These are phyloP conservation scores for Zygosaccharomyces pseudobailii DNA, from an alignment of 1,139 yeast species.

Conservation along the genomic window DNA sequence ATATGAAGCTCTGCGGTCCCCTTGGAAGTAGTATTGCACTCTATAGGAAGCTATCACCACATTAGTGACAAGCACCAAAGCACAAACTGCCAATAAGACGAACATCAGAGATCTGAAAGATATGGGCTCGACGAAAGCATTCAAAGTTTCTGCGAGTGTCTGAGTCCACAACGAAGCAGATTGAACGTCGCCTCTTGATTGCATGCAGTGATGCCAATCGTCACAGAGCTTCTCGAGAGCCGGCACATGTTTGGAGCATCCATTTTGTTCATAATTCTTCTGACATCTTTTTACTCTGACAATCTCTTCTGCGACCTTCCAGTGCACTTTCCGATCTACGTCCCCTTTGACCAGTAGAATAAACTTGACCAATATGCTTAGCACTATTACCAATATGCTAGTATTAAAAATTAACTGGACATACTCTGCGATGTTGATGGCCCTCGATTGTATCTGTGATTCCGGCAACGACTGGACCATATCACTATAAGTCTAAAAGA, in stretches of 20 bases:
- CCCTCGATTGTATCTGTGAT: neutral
- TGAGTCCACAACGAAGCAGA: slow-evolving; percentile 54
- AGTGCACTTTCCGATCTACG: slow-evolving; percentile 44
- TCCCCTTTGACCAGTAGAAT: slow-evolving; percentile 49
- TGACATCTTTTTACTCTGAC: slow-evolving; percentile 48
- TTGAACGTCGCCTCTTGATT: slow-evolving; percentile 36
- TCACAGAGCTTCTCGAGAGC: slow-evolving; percentile 53
- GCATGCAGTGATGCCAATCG: slow-evolving; percentile 60
- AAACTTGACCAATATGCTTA: slow-evolving; percentile 42
- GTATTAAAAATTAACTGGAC: slow-evolving; percentile 50
- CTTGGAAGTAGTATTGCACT: slow-evolving; percentile 9
- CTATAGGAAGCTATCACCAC: slow-evolving; percentile 26
- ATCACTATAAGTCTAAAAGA: neutral
- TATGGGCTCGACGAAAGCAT: slow-evolving; percentile 60
- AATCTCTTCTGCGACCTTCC: slow-evolving; percentile 23
- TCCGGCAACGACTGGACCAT: neutral
- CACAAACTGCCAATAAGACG: slow-evolving; percentile 32
- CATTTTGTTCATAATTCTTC: slow-evolving; percentile 47
- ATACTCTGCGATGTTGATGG: slow-evolving; percentile 32
- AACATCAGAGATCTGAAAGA: slow-evolving; percentile 52
- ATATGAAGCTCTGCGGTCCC: neutral
- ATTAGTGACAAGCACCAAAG: slow-evolving; percentile 33
- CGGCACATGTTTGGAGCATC: slow-evolving; percentile 55
- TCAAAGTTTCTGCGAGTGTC: slow-evolving; percentile 57
- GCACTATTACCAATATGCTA: slow-evolving; percentile 41